phyloP scores from a whole-genome alignment of 2,329 filamentous ascomycete species.

The Gliomastix tumulicola region DNA sequence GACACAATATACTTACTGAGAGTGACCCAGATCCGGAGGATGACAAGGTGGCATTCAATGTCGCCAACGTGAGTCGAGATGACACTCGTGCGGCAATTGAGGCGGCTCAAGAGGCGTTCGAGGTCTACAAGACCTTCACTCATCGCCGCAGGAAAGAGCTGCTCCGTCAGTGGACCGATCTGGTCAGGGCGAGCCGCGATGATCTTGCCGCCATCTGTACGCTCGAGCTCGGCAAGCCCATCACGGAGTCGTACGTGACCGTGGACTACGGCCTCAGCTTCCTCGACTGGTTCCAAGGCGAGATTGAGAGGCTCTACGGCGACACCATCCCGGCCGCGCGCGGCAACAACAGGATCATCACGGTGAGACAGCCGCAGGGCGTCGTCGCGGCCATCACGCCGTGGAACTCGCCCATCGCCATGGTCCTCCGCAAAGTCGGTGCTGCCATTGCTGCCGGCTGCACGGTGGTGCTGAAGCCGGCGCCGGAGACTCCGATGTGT shows the following conservation, averaged over 20 bases:
- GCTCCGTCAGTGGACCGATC: conserved; percentile 73
- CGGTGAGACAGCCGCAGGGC: conserved; percentile 7
- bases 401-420: conserved; percentile 41
- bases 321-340: conserved; percentile 50
- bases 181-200: conserved; percentile 70
- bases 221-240: conserved; percentile 83
- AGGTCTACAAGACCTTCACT: conserved; percentile 61
- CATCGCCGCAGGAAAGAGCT: conserved; percentile 68
- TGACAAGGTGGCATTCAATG: no score
- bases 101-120: conserved; percentile 72
- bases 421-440: conserved; percentile 45
- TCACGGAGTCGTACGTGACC: conserved; percentile 67
- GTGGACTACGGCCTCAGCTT: conserved; percentile 61
- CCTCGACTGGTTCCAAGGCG: conserved; percentile 53
- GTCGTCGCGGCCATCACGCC: conserved; percentile 10
- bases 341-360: conserved; percentile 46
- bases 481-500: conserved; percentile 66
- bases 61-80: no score
- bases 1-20: no score
- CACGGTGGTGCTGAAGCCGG: conserved; percentile 68
- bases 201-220: conserved; percentile 79
- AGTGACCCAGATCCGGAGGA: no score
- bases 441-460: conserved; percentile 64
- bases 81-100: no score
- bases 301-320: conserved; percentile 49